These are phyloP conservation scores for Apophysomyces ossiformis DNA, from an alignment of 371 early-diverging fungal species.

Conservation along the genomic window DNA sequence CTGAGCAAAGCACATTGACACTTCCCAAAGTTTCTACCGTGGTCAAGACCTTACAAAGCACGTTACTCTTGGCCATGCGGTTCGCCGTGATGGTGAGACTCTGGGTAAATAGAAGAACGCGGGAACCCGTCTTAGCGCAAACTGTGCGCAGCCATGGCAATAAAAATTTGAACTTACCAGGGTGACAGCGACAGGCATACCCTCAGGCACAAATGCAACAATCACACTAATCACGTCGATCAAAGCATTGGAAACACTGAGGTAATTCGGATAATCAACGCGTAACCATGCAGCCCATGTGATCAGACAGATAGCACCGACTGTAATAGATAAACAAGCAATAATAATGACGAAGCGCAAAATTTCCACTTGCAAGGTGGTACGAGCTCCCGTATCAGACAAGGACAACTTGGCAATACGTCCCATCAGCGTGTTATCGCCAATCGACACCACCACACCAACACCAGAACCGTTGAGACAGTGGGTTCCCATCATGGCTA, in stretches of 20 bases:
- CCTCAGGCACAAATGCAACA: slow-evolving; percentile 71
- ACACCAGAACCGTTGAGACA: slow-evolving; percentile 64
- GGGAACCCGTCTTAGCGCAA: too few species aligned
- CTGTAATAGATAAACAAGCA: slow-evolving; percentile 57
- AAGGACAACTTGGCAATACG: slow-evolving; percentile 66
- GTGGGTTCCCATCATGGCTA: slow-evolving; percentile 72
- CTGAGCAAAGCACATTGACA: slow-evolving; percentile 78
- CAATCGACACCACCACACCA: slow-evolving; percentile 67
- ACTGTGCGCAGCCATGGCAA: too few species aligned
- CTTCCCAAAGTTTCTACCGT: slow-evolving; percentile 75
- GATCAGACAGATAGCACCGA: slow-evolving; percentile 41
- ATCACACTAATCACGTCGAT: slow-evolving; percentile 76
- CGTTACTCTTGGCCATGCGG: slow-evolving; percentile 57
- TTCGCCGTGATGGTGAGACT: slow-evolving; percentile 60
- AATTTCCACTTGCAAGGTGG: slow-evolving; percentile 74
- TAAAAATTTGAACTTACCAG: slow-evolving; percentile 15
- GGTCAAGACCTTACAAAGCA: slow-evolving; percentile 65
- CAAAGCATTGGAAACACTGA: slow-evolving; percentile 60
- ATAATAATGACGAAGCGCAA: slow-evolving; percentile 71
- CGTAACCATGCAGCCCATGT: slow-evolving; percentile 47
- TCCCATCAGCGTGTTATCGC: slow-evolving; percentile 73
- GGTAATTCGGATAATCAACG: slow-evolving; percentile 52
- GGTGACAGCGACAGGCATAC: slow-evolving; percentile 62
- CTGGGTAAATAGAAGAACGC: not conserved
- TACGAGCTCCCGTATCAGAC: slow-evolving; percentile 42